A percentile compares a stretch with the other conserved stretches of the same genome.
Conservation (phyloP, 2,329 filamentous ascomycete genomes). For the Botrytis cinerea region DNA sequence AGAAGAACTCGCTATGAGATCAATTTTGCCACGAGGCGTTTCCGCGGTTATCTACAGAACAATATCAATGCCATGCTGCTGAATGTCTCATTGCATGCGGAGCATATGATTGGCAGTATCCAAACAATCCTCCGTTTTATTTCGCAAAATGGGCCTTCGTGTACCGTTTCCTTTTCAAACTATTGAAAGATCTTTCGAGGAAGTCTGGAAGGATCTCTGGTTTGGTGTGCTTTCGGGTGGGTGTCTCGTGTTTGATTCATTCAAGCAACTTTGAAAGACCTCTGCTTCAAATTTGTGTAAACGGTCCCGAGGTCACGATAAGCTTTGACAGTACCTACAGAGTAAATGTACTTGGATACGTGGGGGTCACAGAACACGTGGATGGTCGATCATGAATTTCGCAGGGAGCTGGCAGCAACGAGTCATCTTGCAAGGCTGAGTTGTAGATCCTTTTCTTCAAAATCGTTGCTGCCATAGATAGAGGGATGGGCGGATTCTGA, state of each 20-base stretch:
- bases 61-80: conserved; percentile 23
- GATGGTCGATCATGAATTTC: conserved; percentile 10
- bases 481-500: neutral
- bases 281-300: conserved; percentile 14
- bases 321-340: conserved; percentile 6
- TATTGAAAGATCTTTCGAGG: neutral
- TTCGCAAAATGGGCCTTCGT: conserved; percentile 22
- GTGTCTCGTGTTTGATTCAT: conserved; percentile 5
- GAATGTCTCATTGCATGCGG: conserved; percentile 20
- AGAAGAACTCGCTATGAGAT: conserved; percentile 9
- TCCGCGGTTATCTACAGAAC: conserved; percentile 32
- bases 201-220: neutral
- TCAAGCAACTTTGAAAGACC: neutral
- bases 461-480: neutral
- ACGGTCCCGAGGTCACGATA: conserved; percentile 22
- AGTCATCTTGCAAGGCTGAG: neutral
- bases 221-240: neutral
- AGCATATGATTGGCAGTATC: conserved; percentile 20
- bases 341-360: neutral
- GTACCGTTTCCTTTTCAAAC: neutral
- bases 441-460: neutral
- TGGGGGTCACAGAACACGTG: conserved; percentile 17
- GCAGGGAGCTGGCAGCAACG: neutral
- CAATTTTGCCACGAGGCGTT: conserved; percentile 33
- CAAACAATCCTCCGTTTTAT: conserved; percentile 29